These are phyloP conservation scores for Gracilaria caudata DNA, from an alignment of 23 red algal genomes.

Conservation along the genomic window DNA sequence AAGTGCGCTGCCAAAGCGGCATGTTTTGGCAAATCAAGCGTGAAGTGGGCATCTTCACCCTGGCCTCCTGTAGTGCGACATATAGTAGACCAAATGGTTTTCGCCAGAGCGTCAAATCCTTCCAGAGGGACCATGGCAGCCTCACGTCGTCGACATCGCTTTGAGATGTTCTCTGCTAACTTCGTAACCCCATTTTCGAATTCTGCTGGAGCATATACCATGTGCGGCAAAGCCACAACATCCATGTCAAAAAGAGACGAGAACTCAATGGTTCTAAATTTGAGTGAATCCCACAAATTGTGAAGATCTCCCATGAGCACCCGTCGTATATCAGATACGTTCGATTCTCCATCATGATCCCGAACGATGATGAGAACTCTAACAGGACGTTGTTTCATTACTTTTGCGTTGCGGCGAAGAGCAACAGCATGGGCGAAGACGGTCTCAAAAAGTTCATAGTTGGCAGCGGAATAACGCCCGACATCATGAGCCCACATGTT, in stretches of 20 bases:
- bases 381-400: slow-evolving; percentile 28
- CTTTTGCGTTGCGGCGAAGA: slow-evolving; percentile 37
- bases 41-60: slow-evolving; percentile 48
- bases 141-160: background rate
- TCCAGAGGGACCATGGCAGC: slow-evolving; percentile 50
- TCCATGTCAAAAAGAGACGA: slow-evolving; percentile 67
- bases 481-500: slow-evolving; percentile 98
- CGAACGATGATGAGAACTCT: slow-evolving; percentile 82
- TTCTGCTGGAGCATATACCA: slow-evolving; percentile 51
- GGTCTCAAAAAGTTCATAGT: slow-evolving; percentile 80
- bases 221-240: slow-evolving; percentile 74
- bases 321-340: slow-evolving; percentile 65
- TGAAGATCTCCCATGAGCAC: slow-evolving; percentile 77
- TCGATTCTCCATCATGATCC: slow-evolving; percentile 74
- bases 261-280: slow-evolving; percentile 17
- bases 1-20: slow-evolving; percentile 64
- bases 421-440: slow-evolving; percentile 80
- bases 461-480: slow-evolving; percentile 87
- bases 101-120: slow-evolving; percentile 59
- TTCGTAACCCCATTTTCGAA: slow-evolving; percentile 47
- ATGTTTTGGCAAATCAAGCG: slow-evolving; percentile 71
- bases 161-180: slow-evolving; percentile 47
- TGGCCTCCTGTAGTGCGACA: slow-evolving; percentile 55
- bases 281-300: slow-evolving; percentile 67
- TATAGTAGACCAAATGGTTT: slow-evolving; percentile 59